Base-by-base conservation (phyloP, 768 basidiomycete species). In the Tylopilus plumbeoviolaceoides region DNA sequence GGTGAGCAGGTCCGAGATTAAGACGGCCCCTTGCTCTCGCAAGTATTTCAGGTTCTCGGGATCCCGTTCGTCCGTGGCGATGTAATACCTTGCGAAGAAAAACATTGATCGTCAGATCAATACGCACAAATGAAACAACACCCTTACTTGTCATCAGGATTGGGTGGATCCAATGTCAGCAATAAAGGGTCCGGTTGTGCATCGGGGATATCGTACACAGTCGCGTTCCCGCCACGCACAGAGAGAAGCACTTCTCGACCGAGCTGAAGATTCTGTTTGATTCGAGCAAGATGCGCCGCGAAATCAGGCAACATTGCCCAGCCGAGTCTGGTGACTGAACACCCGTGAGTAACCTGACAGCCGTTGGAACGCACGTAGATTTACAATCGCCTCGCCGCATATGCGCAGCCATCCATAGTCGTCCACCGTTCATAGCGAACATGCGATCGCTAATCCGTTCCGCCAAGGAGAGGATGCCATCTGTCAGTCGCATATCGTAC, bases 331-430 rank as follows among this genome's bases (percentile, higher is more conserved):
- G 67, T 48, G 48, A 71, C 72, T 66, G 50, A 20, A 48, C 1
- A 14, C 10, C n/a, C 7, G 14, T 63, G 42, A 62, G 21, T 23
- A 17, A 1, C 6, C 27, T 21, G 30, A 12, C 18, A 20, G 7
- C 5, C 12, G 20, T 15, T 1, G 7, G 8, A 42, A 47, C 3
- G 12, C 10, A 41, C 4, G 11, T 7, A 42, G n/a, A 38, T 72
- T 62, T 48, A 75, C 73, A 76, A 43, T 75, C 74, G 1, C 75
- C 75, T 47, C 74, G 64, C 31, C 74, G 74, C 75, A 76, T 75
- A 33, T 75, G 74, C 10, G 70, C 72, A 41, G 71, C 71, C 72
- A 76, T 72, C 74, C 74, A 75, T n/a, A 69, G 55, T 8, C 73
- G 66, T 11, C 73, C 73, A 1, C 38, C 58, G 17, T 49, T 65